Percentiles rank a stretch among this genome's conserved stretches.
These are phyloP conservation scores for Leccinum imitatum DNA, from an alignment of 768 basidiomycete genomes.

Conservation along the genomic window DNA sequence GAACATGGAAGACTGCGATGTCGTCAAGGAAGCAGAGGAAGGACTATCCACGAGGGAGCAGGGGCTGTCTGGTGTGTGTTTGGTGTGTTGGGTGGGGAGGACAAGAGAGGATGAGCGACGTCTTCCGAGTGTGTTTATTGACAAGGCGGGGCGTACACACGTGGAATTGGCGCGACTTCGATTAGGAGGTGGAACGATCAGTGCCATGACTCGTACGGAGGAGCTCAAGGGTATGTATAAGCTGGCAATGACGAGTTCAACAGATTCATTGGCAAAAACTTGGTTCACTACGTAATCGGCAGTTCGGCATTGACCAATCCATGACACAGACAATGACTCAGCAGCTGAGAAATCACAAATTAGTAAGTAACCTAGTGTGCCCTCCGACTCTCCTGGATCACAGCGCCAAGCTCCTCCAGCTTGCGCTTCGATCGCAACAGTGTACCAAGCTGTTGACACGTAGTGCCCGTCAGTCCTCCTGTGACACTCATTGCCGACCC, in stretches of 20 bases:
- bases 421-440: conserved; percentile 98
- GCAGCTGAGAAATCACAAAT: not conserved
- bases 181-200: conserved; percentile 41
- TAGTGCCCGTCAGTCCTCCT: not conserved
- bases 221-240: not conserved
- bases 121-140: conserved; percentile 53
- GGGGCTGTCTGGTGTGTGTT: conserved; percentile 8
- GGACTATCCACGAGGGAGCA: not conserved
- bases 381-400: conserved; percentile 94
- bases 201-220: conserved; percentile 22
- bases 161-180: conserved; percentile 62
- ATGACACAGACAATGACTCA: conserved; percentile 13
- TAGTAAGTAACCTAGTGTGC: conserved; percentile 40
- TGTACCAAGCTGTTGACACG: conserved; percentile 76
- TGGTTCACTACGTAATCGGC: not conserved
- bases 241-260: not conserved
- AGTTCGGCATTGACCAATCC: not conserved
- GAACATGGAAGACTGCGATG: conserved; percentile 46
- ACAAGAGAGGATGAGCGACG: conserved; percentile 53
- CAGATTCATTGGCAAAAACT: conserved; percentile 20
- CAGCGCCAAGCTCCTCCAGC: conserved; percentile 77
- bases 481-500: not conserved
- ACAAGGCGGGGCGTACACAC: conserved; percentile 51
- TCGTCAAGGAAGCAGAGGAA: conserved; percentile 5
- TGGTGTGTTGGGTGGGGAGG: conserved; percentile 27